A percentile compares a stretch with the other conserved stretches of the same genome.
Evolutionary conservation across 208 protist genomes (phyloP).

Genomic region (Trypanosomatidae sp.): DNA sequence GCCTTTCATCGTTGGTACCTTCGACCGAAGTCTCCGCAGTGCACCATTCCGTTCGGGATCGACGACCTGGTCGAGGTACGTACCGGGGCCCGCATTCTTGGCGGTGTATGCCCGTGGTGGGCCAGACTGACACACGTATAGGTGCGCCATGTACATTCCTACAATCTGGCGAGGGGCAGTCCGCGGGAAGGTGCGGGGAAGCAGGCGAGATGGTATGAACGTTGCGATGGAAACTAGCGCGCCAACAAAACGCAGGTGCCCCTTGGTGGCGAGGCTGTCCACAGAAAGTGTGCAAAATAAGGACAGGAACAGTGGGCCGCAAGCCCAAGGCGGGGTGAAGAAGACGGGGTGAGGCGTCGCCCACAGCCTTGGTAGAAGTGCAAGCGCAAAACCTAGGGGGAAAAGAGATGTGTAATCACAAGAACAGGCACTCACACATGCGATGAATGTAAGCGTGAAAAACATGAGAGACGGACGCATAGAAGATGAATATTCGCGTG

Average conservation of each 20-base stretch:
- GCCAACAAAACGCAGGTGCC: neutral
- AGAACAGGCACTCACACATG: neutral
- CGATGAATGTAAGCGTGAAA: neutral
- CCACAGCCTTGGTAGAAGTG: neutral
- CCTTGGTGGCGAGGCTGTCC: neutral
- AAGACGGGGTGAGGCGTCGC: neutral
- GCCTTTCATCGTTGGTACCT: neutral
- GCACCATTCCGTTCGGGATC: neutral
- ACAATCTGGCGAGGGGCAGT: neutral
- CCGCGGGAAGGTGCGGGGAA: neutral
- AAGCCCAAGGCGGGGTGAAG: neutral
- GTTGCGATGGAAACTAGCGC: neutral
- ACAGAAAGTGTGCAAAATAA: neutral
- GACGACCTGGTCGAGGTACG: conserved; percentile 21
- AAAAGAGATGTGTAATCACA: conserved; percentile 1
- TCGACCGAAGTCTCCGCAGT: too few species aligned
- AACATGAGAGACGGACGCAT: neutral
- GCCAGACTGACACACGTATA: conserved; percentile 10
- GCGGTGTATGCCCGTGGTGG: conserved; percentile 8
- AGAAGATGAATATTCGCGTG: neutral
- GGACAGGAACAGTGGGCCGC: neutral
- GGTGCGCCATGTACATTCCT: conserved; percentile 13
- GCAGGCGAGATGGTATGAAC: neutral
- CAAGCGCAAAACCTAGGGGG: neutral
- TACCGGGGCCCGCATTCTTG: neutral